A percentile compares a stretch with the other conserved stretches of the same genome.
Conservation (phyloP, 2,329 filamentous ascomycete species). For the Pseudofabraea citricarpa region DNA sequence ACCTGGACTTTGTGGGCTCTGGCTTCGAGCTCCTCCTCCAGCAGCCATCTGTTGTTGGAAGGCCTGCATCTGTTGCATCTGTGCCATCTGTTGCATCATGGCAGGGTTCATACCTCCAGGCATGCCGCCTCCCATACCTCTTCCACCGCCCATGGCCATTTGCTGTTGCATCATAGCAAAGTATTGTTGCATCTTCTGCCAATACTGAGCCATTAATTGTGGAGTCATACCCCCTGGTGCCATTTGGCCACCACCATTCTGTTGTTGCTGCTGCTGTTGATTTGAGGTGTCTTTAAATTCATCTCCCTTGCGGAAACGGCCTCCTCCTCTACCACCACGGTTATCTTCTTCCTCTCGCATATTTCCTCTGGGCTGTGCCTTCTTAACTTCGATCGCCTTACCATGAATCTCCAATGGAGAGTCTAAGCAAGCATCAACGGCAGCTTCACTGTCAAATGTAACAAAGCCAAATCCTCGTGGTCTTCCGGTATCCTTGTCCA, state of each 20-base stretch:
- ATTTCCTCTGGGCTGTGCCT: slow-evolving; percentile 92
- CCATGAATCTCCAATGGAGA: slow-evolving; percentile 86
- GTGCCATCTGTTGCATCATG: slow-evolving; percentile 69
- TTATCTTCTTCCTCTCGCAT: slow-evolving; percentile 84
- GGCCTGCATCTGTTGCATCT: slow-evolving; percentile 52
- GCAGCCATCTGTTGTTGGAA: slow-evolving; percentile 35
- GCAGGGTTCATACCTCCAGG: slow-evolving; percentile 66
- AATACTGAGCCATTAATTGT: slow-evolving; percentile 97
- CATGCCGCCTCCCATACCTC: slow-evolving; percentile 60
- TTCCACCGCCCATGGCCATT: slow-evolving; percentile 64
- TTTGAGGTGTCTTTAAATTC: slow-evolving; percentile 40
- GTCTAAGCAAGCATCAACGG: slow-evolving; percentile 85
- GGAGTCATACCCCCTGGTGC: slow-evolving; percentile 72
- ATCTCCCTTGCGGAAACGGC: slow-evolving; percentile 47
- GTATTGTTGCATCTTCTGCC: slow-evolving; percentile 97
- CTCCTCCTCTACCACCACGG: slow-evolving; percentile 40
- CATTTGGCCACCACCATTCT: slow-evolving; percentile 27
- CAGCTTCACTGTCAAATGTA: slow-evolving; percentile 93
- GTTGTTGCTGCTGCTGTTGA: slow-evolving; percentile 27
- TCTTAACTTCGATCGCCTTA: slow-evolving; percentile 97
- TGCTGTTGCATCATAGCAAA: slow-evolving; percentile 93
- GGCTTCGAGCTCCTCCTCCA: slow-evolving; percentile 23
- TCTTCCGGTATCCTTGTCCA: slow-evolving; percentile 98
- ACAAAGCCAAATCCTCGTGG: slow-evolving; percentile 97
- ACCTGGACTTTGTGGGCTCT: slow-evolving; percentile 27